Conservation (phyloP, 768 basidiomycete genomes). For the Pleurotus tuoliensis region DNA sequence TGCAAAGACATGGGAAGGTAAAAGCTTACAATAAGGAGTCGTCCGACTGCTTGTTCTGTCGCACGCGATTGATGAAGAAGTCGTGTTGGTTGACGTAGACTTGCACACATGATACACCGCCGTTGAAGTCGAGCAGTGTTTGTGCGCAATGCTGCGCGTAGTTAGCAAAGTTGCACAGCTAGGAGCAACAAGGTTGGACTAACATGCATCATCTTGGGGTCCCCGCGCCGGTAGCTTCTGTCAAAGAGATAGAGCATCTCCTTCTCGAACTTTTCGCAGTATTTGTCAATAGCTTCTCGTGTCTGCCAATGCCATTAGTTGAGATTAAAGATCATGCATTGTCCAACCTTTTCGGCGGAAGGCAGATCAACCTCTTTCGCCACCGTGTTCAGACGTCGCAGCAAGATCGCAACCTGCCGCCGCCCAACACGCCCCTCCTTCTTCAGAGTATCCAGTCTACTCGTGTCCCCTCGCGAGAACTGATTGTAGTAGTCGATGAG, state of each 20-base stretch:
- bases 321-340: neutral
- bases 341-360: conserved; percentile 66
- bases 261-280: conserved; percentile 98
- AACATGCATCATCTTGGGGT: conserved; percentile 99
- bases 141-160: conserved; percentile 88
- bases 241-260: conserved; percentile 97
- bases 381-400: conserved; percentile 80
- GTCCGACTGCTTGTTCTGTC: conserved; percentile 52
- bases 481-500: conserved; percentile 93
- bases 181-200: conserved; percentile 19
- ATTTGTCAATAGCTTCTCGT: conserved; percentile 88
- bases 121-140: conserved; percentile 96
- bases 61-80: conserved; percentile 95
- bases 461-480: conserved; percentile 78
- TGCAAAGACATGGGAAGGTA: neutral
- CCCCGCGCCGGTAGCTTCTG: conserved; percentile 91
- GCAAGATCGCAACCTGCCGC: conserved; percentile 80
- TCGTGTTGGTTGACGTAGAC: conserved; percentile 99
- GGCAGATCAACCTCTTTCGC: conserved; percentile 93
- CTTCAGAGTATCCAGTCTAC: conserved; percentile 67
- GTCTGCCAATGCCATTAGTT: conserved; percentile 45
- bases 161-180: neutral
- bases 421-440: conserved; percentile 90
- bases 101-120: conserved; percentile 93
- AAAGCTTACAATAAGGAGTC: conserved; percentile 53